Evolutionary conservation across 805 yeast species (phyloP), one percentile per base, ranked within the genome.

Genomic region (Wickerhamiella dianesei): DNA sequence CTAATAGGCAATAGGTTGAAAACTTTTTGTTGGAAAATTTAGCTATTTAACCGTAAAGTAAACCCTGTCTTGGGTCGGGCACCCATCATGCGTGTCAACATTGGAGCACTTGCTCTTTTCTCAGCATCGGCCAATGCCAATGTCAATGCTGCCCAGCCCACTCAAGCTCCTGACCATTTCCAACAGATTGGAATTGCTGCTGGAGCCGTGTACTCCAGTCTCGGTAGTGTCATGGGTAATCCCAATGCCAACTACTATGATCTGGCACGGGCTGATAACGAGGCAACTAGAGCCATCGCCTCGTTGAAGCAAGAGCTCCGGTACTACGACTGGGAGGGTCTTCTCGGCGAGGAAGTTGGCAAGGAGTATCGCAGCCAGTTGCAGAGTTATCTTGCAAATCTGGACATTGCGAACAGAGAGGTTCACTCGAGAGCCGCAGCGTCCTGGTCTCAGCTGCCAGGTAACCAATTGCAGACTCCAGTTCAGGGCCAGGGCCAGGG

Each of bases 141-240:
- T 21, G 25, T n/a, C 5, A 21, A 21, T 29, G 35, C 41, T 21
- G 47, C 36, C 9, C 13, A 46, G 32, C 32, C 32, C 32, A 25
- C 32, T 6, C 32, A 12, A 17, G 41, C 48, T 1, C 46, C 22
- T n/a, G 56, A 54, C 40, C 46, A 44, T 21, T 55, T 47, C 44
- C 53, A 85, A 64, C 60, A 80, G 3, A 71, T 75, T 58, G 78
- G 79, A 14, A 67, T 70, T 21, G 92, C 92, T 3, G 73, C 82
- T 32, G 61, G 67, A 48, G 73, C 86, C 59, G 84, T 88, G 54
- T 88, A 85, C 63, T 62, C 68, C 44, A 74, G 77, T 56, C 86
- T 89, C 57, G 96, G 96, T 0, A 85, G 85, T 58, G 67, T 45
- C n/a, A 48, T 53, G 12, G 45, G 44, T 6, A 45, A 48, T 5